Evolutionary conservation across 176 grass and related monocot species (phyloP), one percentile per base, ranked within the genome.

Genomic region (Oryza rufipogon): DNA sequence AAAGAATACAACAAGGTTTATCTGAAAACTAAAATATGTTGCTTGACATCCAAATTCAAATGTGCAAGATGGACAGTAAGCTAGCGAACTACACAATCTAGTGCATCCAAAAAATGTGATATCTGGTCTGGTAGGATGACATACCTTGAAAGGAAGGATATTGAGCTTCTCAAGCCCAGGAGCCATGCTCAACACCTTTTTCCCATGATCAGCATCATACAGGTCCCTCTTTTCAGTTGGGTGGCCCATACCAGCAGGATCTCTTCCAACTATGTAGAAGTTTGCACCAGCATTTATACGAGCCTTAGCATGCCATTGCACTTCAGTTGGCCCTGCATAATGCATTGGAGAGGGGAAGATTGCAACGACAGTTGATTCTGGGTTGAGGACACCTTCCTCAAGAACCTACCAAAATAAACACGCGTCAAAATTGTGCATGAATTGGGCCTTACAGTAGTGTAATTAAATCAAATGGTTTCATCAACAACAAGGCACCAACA

Each of bases 291-390:
- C 96, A 87, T 99, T 99, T 44, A 94, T 94, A 52, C 96, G 96
- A 67, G 96, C 87, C 63, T 99, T 99, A 64, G 96, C 96, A 86
- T 99, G 96, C 96, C 96, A 99, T 66, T 99, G 96, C 66, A 99
- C 96, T 78, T 99, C 96, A 70, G 96, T 96, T 11, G 96, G 96
- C 13, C 96, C 93, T 60, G 96, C 93, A 82, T 99, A 99, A 77
- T 96, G 93, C 96, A 99, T 99, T 38, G 96, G 96, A 33, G 96
- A 99, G 28, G 96, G 96, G 75, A 99, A 99, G 48, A 99, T 99
- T 45, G 96, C 83, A 71, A 99, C 91, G 11, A 99, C 93, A 22
- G 96, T 99, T 80, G 96, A 95, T 61, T 99, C 96, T 58, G 96
- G 96, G 72, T 92, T 92, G 83, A 99, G 89, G 58, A 99, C 91